Base-by-base conservation (phyloP, 2,329 filamentous ascomycete species). In the Thelonectria rubi region DNA sequence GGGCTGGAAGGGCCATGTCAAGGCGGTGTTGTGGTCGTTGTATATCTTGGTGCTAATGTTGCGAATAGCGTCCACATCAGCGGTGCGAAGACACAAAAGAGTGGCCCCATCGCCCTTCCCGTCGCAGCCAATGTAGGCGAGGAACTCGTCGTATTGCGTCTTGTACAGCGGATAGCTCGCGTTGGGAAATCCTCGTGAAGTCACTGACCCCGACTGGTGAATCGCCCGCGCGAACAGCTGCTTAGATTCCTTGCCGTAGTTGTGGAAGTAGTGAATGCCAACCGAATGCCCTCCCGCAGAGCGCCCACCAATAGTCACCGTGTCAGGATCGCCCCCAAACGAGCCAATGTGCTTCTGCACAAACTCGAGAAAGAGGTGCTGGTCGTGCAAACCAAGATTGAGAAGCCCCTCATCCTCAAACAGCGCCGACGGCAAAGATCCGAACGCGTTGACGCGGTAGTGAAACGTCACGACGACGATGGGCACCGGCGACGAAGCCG, bases 361-460 rank as follows among this genome's bases (percentile, higher is more conserved):
- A 78, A 86, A 88, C 64, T 81, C 70, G 2, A 88, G 71, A 2
- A 82, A 80, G 4, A 81, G 80, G 14, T 79, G 77, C 65, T 86
- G 83, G 60, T 87, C 85, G 3, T 83, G 74, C 0, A 87, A 71
- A 0, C 85, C 85, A 1, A 82, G 81, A 60, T 88, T 88, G 9
- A 84, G 58, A 17, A 79, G 54, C 0, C 73, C 74, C 2, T 70
- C 68, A 0, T 75, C 73, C 30, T 79, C 76, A 8, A 76, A 69
- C 18, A 78, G 55, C 20, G 34, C 78, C 65, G 61, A 86, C 0
- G 84, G 83, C 11, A 86, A 76, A 14, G 70, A 75, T 0, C 81
- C 81, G 0, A 83, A 70, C 7, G 65, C 75, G 46, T 58, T 76
- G 62, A 64, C 42, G 3, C 80, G 78, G 59, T 82, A 82, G 63